Percentiles rank a stretch among this genome's conserved stretches.
Conservation (phyloP, 2,329 filamentous ascomycete genomes). For the Helotiales sp. region DNA sequence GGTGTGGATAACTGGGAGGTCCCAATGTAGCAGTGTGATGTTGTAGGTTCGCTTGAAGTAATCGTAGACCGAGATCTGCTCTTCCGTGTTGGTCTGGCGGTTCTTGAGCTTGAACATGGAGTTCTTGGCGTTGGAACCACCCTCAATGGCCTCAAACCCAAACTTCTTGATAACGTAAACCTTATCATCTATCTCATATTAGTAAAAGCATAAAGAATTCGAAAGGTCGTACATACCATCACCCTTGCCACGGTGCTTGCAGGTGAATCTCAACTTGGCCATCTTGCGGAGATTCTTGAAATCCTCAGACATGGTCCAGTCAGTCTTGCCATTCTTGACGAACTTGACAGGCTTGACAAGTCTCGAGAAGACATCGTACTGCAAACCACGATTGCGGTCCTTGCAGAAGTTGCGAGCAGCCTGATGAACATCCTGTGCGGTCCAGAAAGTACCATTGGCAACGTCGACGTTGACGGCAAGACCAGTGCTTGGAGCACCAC, state of each 20-base stretch:
- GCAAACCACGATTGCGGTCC: constrained; percentile 24
- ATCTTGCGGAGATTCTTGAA: constrained; percentile 58
- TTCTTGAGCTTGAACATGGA: constrained; percentile 55
- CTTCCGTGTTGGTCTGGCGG: constrained; percentile 42
- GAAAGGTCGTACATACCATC: constrained; percentile 26
- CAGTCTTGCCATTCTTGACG: constrained; percentile 10
- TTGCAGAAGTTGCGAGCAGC: constrained; percentile 35
- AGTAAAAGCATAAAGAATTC: background rate
- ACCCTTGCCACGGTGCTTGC: constrained; percentile 52
- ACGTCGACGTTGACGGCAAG: constrained; percentile 88
- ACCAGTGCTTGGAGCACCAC: constrained; percentile 46
- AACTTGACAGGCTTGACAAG: constrained; percentile 22
- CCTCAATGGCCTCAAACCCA: constrained; percentile 38
- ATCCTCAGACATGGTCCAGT: constrained; percentile 42
- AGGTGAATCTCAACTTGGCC: constrained; percentile 54
- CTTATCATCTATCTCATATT: constrained; percentile 39
- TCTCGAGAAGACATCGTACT: constrained; percentile 27
- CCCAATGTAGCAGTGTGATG: constrained; percentile 45
- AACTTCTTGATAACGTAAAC: constrained; percentile 54
- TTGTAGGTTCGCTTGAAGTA: constrained; percentile 60
- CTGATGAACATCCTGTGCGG: constrained; percentile 38
- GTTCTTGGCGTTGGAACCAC: constrained; percentile 50
- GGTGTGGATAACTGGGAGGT: constrained; percentile 59
- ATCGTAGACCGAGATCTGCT: constrained; percentile 44
- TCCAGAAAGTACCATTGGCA: constrained; percentile 89